These are phyloP conservation scores for Nepenthes alata DNA, from an alignment of 179 eudicot genomes.

Conservation along the genomic window DNA sequence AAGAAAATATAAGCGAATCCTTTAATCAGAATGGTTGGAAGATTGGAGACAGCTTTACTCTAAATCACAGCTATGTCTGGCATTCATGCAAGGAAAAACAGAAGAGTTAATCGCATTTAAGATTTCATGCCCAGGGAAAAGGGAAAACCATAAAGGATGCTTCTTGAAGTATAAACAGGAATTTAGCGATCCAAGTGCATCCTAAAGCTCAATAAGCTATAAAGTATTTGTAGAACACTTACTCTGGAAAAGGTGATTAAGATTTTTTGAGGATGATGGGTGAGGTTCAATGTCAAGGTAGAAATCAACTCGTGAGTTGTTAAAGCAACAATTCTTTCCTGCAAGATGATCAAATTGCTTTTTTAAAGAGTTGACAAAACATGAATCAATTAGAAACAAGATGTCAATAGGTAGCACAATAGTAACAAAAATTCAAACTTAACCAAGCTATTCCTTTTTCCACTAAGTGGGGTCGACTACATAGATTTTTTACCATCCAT, in stretches of 20 bases:
- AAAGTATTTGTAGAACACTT: conserved; percentile 9
- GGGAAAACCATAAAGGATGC: background rate
- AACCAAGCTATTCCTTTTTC: too few species aligned
- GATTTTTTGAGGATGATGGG: conserved; percentile 74
- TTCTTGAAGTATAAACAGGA: background rate
- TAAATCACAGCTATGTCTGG: too few species aligned
- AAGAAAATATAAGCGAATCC: too few species aligned
- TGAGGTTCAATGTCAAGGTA: conserved; percentile 82
- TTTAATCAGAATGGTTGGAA: too few species aligned
- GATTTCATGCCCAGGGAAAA: background rate
- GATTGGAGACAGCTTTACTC: too few species aligned
- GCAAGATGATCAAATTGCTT: conserved; percentile 17
- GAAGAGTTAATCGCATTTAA: too few species aligned
- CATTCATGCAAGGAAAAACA: too few species aligned
- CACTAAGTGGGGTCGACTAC: too few species aligned
- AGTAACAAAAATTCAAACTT: background rate
- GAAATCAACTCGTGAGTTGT: conserved; percentile 48
- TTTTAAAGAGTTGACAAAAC: background rate
- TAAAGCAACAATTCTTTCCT: conserved; percentile 73
- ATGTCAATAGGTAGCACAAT: too few species aligned
- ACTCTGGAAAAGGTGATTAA: conserved; percentile 90
- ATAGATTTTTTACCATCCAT: too few species aligned
- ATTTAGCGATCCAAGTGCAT: too few species aligned
- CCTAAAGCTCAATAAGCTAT: background rate
- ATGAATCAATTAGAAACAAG: background rate